Base-by-base conservation (phyloP, 345 rosid genomes). In the Eutrema heterophyllum region DNA sequence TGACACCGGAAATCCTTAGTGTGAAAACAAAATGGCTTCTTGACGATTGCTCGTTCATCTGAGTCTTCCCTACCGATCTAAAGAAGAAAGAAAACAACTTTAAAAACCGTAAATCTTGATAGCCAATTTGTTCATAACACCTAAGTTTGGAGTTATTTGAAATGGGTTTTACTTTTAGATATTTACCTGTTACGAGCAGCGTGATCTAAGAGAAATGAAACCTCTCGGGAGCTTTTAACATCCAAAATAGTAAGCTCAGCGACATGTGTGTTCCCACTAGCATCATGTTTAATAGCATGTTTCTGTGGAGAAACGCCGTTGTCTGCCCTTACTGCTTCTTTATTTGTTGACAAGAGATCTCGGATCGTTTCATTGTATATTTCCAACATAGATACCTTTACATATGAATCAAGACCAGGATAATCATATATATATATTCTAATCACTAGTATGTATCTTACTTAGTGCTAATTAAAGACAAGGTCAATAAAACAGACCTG, bases 11-110 rank as follows among this genome's bases (percentile, higher is more conserved):
- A 67, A 96, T 92, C 62, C 96, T 80, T 79, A 96, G 79, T 29
- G 99, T 92, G 71, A 96, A 90, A 21, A 96, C 98, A 74, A 93
- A 88, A 75, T 90, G 97, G 48, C 97, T 90, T 81, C 97, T 83
- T 7, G 97, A 90, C 0, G 92, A 90, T 11, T 87, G 88, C 65
- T 90, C 92, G 11, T 90, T 96, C 98, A 96, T 96, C 38, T 86
- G 92, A 10, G 99, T 92, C 87, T 82, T 90, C 48, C 99, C 96
- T 2, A 96, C 97, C 53, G 98, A 90, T 82, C 97, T 96, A 62
- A 49, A 33, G 30, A 79, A 10, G 2, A 6, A 53, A 48, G 21
- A 36, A 41, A 61, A 41, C n/a, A 51, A 67, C 66, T 30, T 29
- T 46, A 4, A 12, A 57, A 51, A 32, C 7, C 6, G 1, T 6